These are phyloP conservation scores for Byssoonygena ceratinophila DNA, from an alignment of 2,329 filamentous ascomycete species.

Conservation along the genomic window DNA sequence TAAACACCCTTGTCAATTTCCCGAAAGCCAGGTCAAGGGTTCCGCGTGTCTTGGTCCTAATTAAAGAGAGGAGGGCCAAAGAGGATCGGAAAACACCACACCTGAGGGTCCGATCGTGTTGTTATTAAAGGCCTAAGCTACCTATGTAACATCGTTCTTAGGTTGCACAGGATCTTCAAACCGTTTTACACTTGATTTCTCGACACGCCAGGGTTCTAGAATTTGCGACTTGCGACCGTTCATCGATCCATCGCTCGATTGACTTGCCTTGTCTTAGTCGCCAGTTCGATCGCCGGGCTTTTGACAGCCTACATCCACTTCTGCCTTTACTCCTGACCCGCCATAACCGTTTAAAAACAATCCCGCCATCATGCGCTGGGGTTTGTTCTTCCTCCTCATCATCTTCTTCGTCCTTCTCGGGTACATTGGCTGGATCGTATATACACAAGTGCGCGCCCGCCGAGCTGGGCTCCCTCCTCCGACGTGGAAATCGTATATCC, in stretches of 20 bases:
- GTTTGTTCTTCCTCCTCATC: slow-evolving; percentile 63
- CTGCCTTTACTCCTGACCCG: neutral
- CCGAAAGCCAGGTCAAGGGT: neutral
- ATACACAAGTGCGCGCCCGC: slow-evolving; percentile 60
- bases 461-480: slow-evolving; percentile 66
- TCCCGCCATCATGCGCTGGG: slow-evolving; percentile 39
- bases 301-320: neutral
- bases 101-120: neutral
- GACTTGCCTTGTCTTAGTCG: neutral
- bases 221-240: too few species aligned
- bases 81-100: neutral
- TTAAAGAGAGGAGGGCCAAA: neutral
- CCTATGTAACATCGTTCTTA: neutral
- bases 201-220: too few species aligned
- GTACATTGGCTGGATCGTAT: slow-evolving; percentile 57
- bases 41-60: neutral
- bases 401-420: slow-evolving; percentile 50
- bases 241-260: too few species aligned
- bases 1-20: neutral
- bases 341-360: neutral
- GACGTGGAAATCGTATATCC: slow-evolving; percentile 53
- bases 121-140: neutral
- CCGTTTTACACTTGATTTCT: too few species aligned
- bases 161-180: neutral
- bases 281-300: neutral